Conservation (phyloP, 139 green algal genomes). For the Chlorella sp. region DNA sequence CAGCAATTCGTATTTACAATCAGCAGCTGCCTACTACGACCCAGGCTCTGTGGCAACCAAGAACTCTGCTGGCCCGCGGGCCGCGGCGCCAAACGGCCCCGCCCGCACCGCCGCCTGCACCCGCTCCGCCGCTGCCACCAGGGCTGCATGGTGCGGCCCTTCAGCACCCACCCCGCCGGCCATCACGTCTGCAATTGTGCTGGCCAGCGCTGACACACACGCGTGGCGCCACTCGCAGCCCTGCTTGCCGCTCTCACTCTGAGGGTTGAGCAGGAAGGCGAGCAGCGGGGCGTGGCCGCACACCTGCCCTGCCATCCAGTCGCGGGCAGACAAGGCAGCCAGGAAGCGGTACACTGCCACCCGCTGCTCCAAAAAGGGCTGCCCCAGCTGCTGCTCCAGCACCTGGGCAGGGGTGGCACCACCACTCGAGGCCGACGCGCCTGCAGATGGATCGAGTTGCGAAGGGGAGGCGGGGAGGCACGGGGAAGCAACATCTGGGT, state of each 20-base stretch:
- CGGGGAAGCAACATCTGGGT: background rate
- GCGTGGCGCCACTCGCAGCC: slow-evolving; percentile 35
- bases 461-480: background rate
- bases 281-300: slow-evolving; percentile 13
- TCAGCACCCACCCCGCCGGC: slow-evolving; percentile 4
- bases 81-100: background rate
- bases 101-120: slow-evolving; percentile 17
- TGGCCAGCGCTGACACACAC: slow-evolving; percentile 2
- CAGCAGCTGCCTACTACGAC: background rate
- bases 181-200: slow-evolving; percentile 4
- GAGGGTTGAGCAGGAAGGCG: slow-evolving; percentile 1
- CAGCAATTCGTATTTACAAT: background rate
- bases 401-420: slow-evolving; percentile 17
- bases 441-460: background rate
- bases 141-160: background rate
- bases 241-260: slow-evolving; percentile 26
- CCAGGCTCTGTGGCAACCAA: slow-evolving; percentile 10
- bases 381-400: background rate
- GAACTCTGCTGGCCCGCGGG: background rate
- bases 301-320: slow-evolving; percentile 23
- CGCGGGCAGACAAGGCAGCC: slow-evolving; percentile 5
- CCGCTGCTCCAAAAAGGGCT: slow-evolving; percentile 34
- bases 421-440: background rate
- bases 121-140: slow-evolving; percentile 5
- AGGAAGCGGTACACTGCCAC: slow-evolving; percentile 32